Conservation (phyloP, 768 basidiomycete species). For the Mycena albidolilacea region DNA sequence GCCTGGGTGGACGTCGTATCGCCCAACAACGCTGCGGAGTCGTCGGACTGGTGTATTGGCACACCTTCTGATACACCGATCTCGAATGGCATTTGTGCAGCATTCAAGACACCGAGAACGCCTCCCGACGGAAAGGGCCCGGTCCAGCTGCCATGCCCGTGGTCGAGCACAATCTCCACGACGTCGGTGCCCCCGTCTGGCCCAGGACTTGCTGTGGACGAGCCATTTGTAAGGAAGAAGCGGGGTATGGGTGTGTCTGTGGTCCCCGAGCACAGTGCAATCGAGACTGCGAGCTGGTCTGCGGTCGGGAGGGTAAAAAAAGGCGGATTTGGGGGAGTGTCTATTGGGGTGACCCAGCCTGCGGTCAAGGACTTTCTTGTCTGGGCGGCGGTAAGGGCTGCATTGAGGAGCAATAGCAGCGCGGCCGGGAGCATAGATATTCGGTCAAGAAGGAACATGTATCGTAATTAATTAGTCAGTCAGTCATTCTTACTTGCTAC, state of each 20-base stretch:
- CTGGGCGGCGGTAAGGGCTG: slow-evolving; percentile 51
- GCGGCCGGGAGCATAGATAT: slow-evolving; percentile 53
- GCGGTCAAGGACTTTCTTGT: slow-evolving; percentile 48
- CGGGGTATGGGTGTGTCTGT: slow-evolving; percentile 53
- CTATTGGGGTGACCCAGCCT: slow-evolving; percentile 48
- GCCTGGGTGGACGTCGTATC: slow-evolving; percentile 84
- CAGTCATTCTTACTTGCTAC: neutral
- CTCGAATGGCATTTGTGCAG: slow-evolving; percentile 64
- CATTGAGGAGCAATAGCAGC: slow-evolving; percentile 52
- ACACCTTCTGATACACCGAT: slow-evolving; percentile 68
- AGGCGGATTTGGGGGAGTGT: slow-evolving; percentile 50
- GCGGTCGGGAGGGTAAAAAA: slow-evolving; percentile 59
- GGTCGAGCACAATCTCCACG: slow-evolving; percentile 62
- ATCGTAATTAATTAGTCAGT: too few relatives aligned
- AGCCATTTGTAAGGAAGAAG: slow-evolving; percentile 74
- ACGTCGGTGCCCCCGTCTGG: slow-evolving; percentile 55
- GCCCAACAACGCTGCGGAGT: slow-evolving; percentile 70
- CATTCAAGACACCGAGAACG: slow-evolving; percentile 62
- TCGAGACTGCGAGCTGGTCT: slow-evolving; percentile 57
- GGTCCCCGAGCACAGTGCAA: slow-evolving; percentile 63
- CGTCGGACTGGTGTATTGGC: slow-evolving; percentile 63
- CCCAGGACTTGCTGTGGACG: slow-evolving; percentile 53
- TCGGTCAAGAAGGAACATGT: slow-evolving; percentile 33
- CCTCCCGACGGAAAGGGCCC: slow-evolving; percentile 65
- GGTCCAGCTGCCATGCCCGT: slow-evolving; percentile 69